These are phyloP conservation scores for Hypoxylon sp. DNA, from an alignment of 2,329 filamentous ascomycete species.

Conservation along the genomic window DNA sequence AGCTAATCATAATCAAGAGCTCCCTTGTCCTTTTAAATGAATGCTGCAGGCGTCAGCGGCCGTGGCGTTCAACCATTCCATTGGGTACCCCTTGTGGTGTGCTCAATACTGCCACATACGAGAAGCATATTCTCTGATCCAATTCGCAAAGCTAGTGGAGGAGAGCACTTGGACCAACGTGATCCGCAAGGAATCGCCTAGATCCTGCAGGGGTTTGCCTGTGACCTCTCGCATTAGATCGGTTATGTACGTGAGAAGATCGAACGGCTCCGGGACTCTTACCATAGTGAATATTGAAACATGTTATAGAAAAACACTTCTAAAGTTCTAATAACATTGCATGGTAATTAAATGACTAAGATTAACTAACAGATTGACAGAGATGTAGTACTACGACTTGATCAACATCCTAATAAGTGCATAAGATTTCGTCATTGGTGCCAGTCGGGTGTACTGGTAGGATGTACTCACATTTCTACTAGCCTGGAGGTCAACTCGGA, in stretches of 20 bases:
- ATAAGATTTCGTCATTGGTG: conserved; percentile 25
- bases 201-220: conserved; percentile 46
- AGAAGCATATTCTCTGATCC: conserved; percentile 15
- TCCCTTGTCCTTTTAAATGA: conserved; percentile 24
- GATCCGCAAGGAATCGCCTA: conserved; percentile 41
- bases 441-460: conserved; percentile 19
- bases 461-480: conserved; percentile 16
- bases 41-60: conserved; percentile 38
- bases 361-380: not conserved
- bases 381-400: not conserved
- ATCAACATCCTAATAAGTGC: not conserved
- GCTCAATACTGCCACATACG: conserved; percentile 29
- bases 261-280: conserved; percentile 26
- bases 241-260: conserved; percentile 42
- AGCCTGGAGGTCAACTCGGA: conserved; percentile 21
- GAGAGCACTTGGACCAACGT: conserved; percentile 37
- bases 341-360: not conserved
- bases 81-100: conserved; percentile 30
- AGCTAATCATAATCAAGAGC: conserved; percentile 32
- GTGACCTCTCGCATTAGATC: conserved; percentile 46
- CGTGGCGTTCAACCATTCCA: conserved; percentile 41
- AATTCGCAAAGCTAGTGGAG: conserved; percentile 40
- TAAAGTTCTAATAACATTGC: not conserved
- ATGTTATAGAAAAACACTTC: not conserved
- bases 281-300: not conserved